A percentile compares a stretch with the other conserved stretches of the same genome.
phyloP scores from a whole-genome alignment of 345 rosid species.

The Salix brachista region DNA sequence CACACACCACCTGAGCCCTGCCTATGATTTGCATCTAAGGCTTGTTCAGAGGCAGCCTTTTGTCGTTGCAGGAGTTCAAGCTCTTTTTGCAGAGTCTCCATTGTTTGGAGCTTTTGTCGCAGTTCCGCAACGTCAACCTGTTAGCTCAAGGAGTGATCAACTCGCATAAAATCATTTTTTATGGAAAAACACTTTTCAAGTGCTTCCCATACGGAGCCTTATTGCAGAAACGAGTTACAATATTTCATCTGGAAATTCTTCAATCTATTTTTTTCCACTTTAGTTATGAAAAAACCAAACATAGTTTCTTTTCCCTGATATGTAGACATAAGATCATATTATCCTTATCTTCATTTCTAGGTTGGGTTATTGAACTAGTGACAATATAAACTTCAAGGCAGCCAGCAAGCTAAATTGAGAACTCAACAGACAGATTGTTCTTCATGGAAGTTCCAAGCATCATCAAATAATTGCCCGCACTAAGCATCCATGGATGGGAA shows the following conservation, averaged over 20 bases:
- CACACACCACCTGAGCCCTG: constrained; percentile 91
- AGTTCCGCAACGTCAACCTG: constrained; percentile 98
- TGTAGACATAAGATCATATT: background rate
- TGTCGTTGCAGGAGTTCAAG: constrained; percentile 90
- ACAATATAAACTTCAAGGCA: background rate
- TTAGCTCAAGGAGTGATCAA: constrained; percentile 19
- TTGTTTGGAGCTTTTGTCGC: constrained; percentile 82
- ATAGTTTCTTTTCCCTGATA: background rate
- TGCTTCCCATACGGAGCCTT: no score
- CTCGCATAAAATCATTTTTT: background rate
- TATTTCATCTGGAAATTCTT: background rate
- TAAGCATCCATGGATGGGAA: background rate
- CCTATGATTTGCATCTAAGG: constrained; percentile 56
- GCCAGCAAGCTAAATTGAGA: background rate
- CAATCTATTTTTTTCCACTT: background rate
- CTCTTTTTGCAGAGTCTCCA: constrained; percentile 84
- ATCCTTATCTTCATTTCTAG: background rate
- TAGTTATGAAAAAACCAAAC: background rate
- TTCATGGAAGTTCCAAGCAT: constrained; percentile 2
- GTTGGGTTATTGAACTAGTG: background rate
- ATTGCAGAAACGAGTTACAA: background rate
- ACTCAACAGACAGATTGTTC: background rate
- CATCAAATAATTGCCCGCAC: background rate
- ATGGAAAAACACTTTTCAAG: no score
- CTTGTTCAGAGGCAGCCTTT: constrained; percentile 91